Evolutionary conservation across 345 rosid genomes (phyloP).

Genomic region (Heritiera littoralis): DNA sequence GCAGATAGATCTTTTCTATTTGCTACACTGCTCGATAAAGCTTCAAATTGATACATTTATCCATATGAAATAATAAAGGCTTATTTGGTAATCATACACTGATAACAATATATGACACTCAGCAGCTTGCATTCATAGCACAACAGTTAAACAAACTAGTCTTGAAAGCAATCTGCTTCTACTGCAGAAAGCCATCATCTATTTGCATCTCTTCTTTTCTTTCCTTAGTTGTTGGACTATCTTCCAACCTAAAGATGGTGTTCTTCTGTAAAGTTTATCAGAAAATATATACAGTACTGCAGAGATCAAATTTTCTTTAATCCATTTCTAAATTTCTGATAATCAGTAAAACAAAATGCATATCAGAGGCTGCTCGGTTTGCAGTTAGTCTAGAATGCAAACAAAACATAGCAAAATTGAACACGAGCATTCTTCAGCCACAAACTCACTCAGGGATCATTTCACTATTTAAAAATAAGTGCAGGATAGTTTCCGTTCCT

Average conservation of each 20-base stretch:
- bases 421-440: not conserved
- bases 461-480: not conserved
- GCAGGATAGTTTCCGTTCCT: not conserved
- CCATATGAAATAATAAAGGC: not conserved
- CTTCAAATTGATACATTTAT: not conserved
- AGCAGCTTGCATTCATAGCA: not conserved
- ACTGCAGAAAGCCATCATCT: not conserved
- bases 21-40: not conserved
- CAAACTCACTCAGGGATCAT: not conserved
- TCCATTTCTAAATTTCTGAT: not conserved
- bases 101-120: not conserved
- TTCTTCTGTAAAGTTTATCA: not conserved
- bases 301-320: not conserved
- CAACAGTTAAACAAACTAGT: not conserved
- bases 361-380: not conserved
- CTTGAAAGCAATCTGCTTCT: not conserved
- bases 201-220: not conserved
- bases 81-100: not conserved
- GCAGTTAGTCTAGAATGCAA: not conserved
- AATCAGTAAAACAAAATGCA: not conserved
- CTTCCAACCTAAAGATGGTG: not conserved
- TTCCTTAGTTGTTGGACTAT: not conserved
- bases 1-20: not conserved
- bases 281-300: not conserved
- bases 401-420: not conserved